phyloP scores from a whole-genome alignment of 139 green algal species.

The Chlamydomonas asymmetrica region DNA sequence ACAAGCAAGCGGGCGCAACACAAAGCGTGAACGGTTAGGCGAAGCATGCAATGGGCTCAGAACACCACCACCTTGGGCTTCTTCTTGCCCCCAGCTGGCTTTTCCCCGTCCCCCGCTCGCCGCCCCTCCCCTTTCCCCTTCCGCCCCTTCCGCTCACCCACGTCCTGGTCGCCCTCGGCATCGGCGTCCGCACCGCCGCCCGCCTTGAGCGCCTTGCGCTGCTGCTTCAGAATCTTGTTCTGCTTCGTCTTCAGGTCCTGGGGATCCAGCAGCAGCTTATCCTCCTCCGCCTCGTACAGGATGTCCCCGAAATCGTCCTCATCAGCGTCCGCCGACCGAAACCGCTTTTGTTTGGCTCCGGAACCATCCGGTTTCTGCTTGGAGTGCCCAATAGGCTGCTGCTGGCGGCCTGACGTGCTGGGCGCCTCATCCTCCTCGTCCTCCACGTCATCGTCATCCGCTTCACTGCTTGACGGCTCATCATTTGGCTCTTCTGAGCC shows the following conservation, averaged over 20 bases:
- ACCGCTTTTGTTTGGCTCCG: background rate
- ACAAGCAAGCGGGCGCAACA: too few relatives aligned
- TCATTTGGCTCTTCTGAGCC: background rate
- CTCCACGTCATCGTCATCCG: background rate
- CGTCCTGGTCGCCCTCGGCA: too few relatives aligned
- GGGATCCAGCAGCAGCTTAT: conserved; percentile 25
- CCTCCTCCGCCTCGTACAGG: conserved; percentile 17
- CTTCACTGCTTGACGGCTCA: background rate
- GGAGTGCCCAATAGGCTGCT: background rate
- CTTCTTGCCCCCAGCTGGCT: too few relatives aligned
- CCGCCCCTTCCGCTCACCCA: too few relatives aligned
- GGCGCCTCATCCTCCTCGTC: background rate
- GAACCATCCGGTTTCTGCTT: background rate
- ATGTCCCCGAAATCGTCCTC: conserved; percentile 30
- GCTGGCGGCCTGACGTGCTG: background rate
- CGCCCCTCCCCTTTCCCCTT: too few relatives aligned
- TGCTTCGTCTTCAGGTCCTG: too few relatives aligned
- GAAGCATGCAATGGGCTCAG: too few relatives aligned
- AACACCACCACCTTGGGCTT: too few relatives aligned
- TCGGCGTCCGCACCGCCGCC: too few relatives aligned
- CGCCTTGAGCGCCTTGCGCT: conserved; percentile 10
- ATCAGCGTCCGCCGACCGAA: conserved; percentile 12
- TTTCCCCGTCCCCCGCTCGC: too few relatives aligned
- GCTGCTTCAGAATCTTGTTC: conserved; percentile 24
- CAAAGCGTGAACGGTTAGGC: too few relatives aligned